Evolutionary conservation across 2,329 filamentous ascomycete species (phyloP).

Genomic region (Trichophyton benhamiae): DNA sequence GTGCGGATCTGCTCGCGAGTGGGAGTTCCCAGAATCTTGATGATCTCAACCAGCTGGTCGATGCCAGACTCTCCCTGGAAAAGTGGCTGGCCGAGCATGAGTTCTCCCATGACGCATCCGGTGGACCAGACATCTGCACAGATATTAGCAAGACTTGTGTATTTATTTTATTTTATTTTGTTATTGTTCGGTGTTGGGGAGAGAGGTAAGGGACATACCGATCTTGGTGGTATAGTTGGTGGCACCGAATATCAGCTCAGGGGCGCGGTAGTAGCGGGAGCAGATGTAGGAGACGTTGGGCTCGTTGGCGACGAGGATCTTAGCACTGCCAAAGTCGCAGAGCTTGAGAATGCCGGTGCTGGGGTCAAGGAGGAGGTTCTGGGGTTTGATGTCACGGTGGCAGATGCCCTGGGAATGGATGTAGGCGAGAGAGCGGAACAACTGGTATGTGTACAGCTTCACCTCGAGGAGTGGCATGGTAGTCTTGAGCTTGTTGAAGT

Average conservation of each 20-base stretch:
- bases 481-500: conserved; percentile 99
- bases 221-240: conserved; percentile 99
- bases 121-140: conserved; percentile 91
- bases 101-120: conserved; percentile 96
- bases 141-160: conserved; percentile 6
- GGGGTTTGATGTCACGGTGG: conserved; percentile 97
- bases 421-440: conserved; percentile 95
- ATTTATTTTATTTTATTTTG: background rate
- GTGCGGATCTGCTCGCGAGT: conserved; percentile 97
- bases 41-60: conserved; percentile 96
- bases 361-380: conserved; percentile 90
- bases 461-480: conserved; percentile 98
- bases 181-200: background rate
- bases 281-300: conserved; percentile 99
- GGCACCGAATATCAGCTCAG: conserved; percentile 94
- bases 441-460: conserved; percentile 98
- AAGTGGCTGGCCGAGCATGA: conserved; percentile 95
- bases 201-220: conserved; percentile 48
- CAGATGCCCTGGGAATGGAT: conserved; percentile 99
- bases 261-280: conserved; percentile 95
- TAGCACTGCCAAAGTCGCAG: conserved; percentile 97
- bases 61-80: conserved; percentile 98
- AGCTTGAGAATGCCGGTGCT: conserved; percentile 86
- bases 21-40: conserved; percentile 94
- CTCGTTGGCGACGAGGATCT: conserved; percentile 97